These are phyloP conservation scores for Aspergillus ostianus DNA, from an alignment of 495 filamentous ascomycete genomes.

Conservation along the genomic window DNA sequence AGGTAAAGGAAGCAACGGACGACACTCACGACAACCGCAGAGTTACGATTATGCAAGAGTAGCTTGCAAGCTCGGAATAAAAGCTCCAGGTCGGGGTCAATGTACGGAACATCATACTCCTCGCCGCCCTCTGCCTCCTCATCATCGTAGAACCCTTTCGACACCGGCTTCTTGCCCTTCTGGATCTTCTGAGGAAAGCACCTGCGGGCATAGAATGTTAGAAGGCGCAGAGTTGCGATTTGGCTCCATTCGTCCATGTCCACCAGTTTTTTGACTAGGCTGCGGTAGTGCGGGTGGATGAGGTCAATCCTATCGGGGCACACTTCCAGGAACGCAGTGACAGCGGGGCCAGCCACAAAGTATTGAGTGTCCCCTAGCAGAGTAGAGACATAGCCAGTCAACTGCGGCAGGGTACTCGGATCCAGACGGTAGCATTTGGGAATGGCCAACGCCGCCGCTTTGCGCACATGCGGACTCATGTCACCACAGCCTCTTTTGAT, in stretches of 20 bases:
- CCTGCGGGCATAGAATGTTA: slow-evolving; percentile 79
- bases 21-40: slow-evolving; percentile 86
- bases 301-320: slow-evolving; percentile 84
- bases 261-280: slow-evolving; percentile 81
- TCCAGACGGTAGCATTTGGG: slow-evolving; percentile 97
- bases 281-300: slow-evolving; percentile 85
- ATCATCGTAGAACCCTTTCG: slow-evolving; percentile 77
- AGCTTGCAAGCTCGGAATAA: slow-evolving; percentile 76
- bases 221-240: slow-evolving; percentile 71
- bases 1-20: slow-evolving; percentile 81
- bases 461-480: slow-evolving; percentile 91
- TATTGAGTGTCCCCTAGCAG: slow-evolving; percentile 90
- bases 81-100: slow-evolving; percentile 83
- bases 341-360: slow-evolving; percentile 89
- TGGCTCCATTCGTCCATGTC: slow-evolving; percentile 99
- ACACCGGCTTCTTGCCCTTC: slow-evolving; percentile 49
- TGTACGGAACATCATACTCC: slow-evolving; percentile 54
- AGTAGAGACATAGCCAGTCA: slow-evolving; percentile 72
- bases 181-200: slow-evolving; percentile 77
- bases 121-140: slow-evolving; percentile 50
- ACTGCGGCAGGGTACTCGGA: slow-evolving; percentile 76
- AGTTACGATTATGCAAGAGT: slow-evolving; percentile 88
- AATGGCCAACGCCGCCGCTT: slow-evolving; percentile 90
- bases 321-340: slow-evolving; percentile 82
- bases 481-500: slow-evolving; percentile 90